These are phyloP conservation scores for Verbena officinalis DNA, from an alignment of 257 asterid species.

Conservation along the genomic window DNA sequence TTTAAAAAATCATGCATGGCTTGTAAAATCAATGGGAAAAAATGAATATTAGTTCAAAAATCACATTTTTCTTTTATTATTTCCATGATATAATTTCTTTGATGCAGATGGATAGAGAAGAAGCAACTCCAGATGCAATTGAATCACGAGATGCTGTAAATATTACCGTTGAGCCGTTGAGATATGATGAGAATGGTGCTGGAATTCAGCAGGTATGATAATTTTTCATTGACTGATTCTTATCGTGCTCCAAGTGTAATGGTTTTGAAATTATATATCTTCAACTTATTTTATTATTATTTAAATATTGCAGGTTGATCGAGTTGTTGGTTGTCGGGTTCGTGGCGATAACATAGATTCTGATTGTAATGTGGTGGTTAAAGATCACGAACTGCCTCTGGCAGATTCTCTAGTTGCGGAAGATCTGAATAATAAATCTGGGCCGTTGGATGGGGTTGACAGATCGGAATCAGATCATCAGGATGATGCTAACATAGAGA, in stretches of 20 bases:
- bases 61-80: conserved; percentile 10
- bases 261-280: conserved; percentile 8
- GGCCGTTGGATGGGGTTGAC: conserved; percentile 39
- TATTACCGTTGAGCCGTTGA: conserved; percentile 35
- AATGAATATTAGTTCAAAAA: conserved; percentile 4
- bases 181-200: conserved; percentile 35
- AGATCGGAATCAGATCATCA: conserved; percentile 42
- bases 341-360: conserved; percentile 42
- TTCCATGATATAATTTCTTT: conserved; percentile 25
- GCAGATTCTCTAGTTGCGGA: conserved; percentile 50
- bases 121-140: conserved; percentile 38
- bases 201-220: conserved; percentile 52
- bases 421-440: conserved; percentile 34
- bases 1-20: neutral
- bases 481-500: conserved; percentile 40
- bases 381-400: conserved; percentile 39
- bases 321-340: conserved; percentile 82
- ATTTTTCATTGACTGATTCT: neutral
- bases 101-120: conserved; percentile 43
- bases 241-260: conserved; percentile 1
- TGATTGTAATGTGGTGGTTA: conserved; percentile 31
- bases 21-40: neutral
- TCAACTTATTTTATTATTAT: conserved; percentile 18
- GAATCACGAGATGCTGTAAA: conserved; percentile 37
- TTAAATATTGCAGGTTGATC: conserved; percentile 68